Base-by-base conservation (phyloP, 768 basidiomycete genomes). In the Pholiota molesta region DNA sequence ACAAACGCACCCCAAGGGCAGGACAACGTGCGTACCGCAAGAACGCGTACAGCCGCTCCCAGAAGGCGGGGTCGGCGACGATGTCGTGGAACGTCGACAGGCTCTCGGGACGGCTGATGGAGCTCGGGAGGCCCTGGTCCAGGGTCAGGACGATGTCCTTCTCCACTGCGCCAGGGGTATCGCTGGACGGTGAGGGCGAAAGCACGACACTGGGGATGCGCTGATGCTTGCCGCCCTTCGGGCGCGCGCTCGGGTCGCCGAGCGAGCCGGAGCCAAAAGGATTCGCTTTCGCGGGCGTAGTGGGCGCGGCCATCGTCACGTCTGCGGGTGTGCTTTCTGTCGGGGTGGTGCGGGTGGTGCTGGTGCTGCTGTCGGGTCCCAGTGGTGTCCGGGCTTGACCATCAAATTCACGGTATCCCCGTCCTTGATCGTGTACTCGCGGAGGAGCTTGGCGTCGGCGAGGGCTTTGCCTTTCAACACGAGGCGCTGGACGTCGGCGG, bases 381-480 rank as follows among this genome's bases (percentile, higher is more conserved):
- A 86, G 37, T 85, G 78, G 61, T 84, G 81, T 26, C 89, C 86
- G 2, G 94, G 83, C 71, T 96, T 97, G 73, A 95, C 76, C 80
- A 95, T 89, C 49, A 99, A 79, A 73, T 90, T 97, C 68, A 99
- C 79, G 11, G 87, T 90, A 66, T 92, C 89, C 11, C 90, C 91
- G 71, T 89, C 85, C 68, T 88, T 85, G 69, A 96, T 81, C 70
- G 78, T 85, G 79, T 98, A 99, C 73, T 99, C 97, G 71, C 91
- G 90, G 42, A 99, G 78, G 10, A 99, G 85, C 72, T 96, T 97
- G 26, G 78, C 78, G 78, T 98, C 97, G 16, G 87, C 88, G 65
- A 99, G 84, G 0, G 91, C 95, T 74, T 99, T 99, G 60, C 97
- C 97, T 76, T 96, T 98, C 57, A 97, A 81, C 11, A 99, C 80